Conservation (phyloP, 257 asterid species). For the Mitragyna speciosa region DNA sequence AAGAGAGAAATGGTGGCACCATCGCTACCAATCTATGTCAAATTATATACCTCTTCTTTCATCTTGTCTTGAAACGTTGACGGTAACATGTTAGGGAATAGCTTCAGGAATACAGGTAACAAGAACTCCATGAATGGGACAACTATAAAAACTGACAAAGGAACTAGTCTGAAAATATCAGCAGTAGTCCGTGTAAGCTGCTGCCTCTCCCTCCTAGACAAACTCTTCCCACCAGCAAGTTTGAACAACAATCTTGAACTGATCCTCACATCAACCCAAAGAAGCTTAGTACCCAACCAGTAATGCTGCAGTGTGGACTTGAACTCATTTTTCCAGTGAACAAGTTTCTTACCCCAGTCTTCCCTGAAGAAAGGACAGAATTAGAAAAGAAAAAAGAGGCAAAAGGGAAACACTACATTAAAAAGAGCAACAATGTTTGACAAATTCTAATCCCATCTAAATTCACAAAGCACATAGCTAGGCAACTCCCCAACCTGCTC, state of each 20-base stretch:
- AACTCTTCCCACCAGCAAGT: slow-evolving; percentile 79
- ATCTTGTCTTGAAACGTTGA: slow-evolving; percentile 94
- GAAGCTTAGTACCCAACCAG: slow-evolving; percentile 87
- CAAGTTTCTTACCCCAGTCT: slow-evolving; percentile 78
- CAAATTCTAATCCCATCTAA: not conserved
- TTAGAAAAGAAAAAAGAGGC: slow-evolving; percentile 4
- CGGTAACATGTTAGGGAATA: slow-evolving; percentile 90
- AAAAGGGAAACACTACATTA: not conserved
- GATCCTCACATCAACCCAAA: slow-evolving; percentile 93
- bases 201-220: slow-evolving; percentile 89
- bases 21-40: too few species aligned
- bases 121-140: slow-evolving; percentile 93
- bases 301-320: slow-evolving; percentile 81
- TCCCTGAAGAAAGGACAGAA: slow-evolving; percentile 46
- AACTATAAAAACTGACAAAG: slow-evolving; percentile 77
- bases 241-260: slow-evolving; percentile 74
- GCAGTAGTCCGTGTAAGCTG: slow-evolving; percentile 92
- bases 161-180: slow-evolving; percentile 94
- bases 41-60: slow-evolving; percentile 73
- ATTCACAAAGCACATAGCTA: not conserved
- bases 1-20: too few species aligned
- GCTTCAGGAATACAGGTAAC: slow-evolving; percentile 79
- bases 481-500: slow-evolving; percentile 55
- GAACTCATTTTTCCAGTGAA: slow-evolving; percentile 80
- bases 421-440: not conserved